Evolutionary conservation across 495 filamentous ascomycete species (phyloP), one percentile per base, ranked within the genome.

Genomic region (Lasiosphaeris hirsuta): DNA sequence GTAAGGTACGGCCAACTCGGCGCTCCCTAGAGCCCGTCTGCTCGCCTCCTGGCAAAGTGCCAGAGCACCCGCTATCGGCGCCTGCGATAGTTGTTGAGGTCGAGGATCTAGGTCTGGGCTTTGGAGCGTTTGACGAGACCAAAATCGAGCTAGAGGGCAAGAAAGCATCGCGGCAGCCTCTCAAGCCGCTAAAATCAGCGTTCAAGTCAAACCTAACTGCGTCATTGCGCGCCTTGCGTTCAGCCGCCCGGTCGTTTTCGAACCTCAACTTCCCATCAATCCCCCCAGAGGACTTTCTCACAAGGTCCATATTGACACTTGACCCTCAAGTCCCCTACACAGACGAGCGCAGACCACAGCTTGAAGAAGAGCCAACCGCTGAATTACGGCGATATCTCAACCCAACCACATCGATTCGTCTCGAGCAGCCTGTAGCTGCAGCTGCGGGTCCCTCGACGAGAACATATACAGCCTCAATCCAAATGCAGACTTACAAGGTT

Each of bases 201-300:
- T 91, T 97, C 74, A 95, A 91, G 63, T 98, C 94, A 2, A 97
- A 97, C 62, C 79, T 98, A 13, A 98, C 92, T 4, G 91, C 93
- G 17, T 98, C 94, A 0, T 72, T 98, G 50, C 84, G 89, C 35
- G 90, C 89, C 23, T 82, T 97, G 54, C 89, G 89, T 69, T 89
- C 86, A 10, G 93, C 92, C 0, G 92, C 92, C 15, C 86, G 83
- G 57, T 88, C 89, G 4, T 86, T 98, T 51, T 91, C 92, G 19
- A 86, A 77, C 58, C 85, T 96, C 58, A 82, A 80, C 54, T 78
- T 86, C 10, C 81, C 88, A 1, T 84, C 87, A 15, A 85, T 91
- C 44, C 88, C 88, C 37, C 87, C 90, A 7, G 90, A 97, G 58
- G 90, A 96, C 66, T 90, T 93, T 59, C 85, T 98, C 46, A 93